phyloP scores from a whole-genome alignment of 2,329 filamentous ascomycete genomes.

The Neurospora sp. region DNA sequence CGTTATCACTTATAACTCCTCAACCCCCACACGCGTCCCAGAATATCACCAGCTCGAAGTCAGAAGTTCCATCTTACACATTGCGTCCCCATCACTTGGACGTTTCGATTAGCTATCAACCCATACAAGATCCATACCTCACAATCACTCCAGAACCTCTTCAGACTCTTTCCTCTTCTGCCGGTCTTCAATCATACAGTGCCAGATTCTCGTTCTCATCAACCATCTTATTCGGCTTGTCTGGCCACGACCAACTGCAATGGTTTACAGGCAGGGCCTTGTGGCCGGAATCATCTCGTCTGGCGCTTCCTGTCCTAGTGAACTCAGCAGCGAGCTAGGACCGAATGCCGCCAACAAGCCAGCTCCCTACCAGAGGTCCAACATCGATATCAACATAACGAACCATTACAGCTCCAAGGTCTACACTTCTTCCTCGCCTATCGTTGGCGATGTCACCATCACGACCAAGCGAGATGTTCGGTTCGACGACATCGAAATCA shows the following conservation, averaged over 20 bases:
- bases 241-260: not conserved
- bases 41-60: not conserved
- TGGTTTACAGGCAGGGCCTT: not conserved
- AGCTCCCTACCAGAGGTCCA: conserved; percentile 22
- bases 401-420: conserved; percentile 45
- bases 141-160: not conserved
- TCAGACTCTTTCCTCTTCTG: not conserved
- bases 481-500: conserved; percentile 43
- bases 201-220: not conserved
- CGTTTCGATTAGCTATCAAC: not conserved
- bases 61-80: not conserved
- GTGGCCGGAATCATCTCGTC: conserved; percentile 6
- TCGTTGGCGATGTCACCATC: conserved; percentile 40
- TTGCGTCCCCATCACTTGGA: not conserved
- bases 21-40: not conserved
- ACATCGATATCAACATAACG: conserved; percentile 39
- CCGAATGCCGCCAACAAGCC: conserved; percentile 8
- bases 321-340: conserved; percentile 6
- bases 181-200: not conserved
- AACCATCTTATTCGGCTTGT: not conserved
- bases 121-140: not conserved
- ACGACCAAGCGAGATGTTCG: conserved; percentile 33
- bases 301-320: conserved; percentile 7
- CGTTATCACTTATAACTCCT: not conserved
- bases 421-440: conserved; percentile 44